Base-by-base conservation (phyloP, 129 eudicot genomes). In the Artemisia tridentata region DNA sequence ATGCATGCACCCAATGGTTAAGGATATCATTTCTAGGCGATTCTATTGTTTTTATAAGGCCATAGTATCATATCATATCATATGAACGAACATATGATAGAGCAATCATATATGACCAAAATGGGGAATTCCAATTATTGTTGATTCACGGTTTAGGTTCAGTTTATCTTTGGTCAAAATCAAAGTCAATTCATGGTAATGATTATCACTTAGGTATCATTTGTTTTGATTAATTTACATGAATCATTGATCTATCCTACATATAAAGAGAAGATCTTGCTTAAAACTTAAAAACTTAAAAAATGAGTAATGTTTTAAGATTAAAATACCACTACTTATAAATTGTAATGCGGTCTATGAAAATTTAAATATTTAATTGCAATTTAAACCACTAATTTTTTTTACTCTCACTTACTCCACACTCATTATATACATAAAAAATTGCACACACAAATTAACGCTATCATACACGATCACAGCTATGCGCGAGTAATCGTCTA, bases 71-170 rank as follows among this genome's bases (percentile, higher is more conserved):
- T 63, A 66, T 5, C 8, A 34, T 34, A 34, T 34, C 43, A 34
- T 29, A 34, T 34, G 43, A 34, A 34, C 7, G 43, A 34, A 34
- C 9, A 34, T 6, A 34, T 34, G 43, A 34, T 34, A 34, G 43
- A 34, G 43, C 9, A 34, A 34, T 34, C 43, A 34, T 34, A 34
- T 34, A 56, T 50, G 49, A 75, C 57, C 34, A 14, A 55, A 55
- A 66, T 45, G 34, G 67, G 55, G 10, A 43, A 50, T 57, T 75
- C 73, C 61, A 75, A 67, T 75, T 48, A 75, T 75, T 67, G 73
- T 46, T 67, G 13, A 12, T n/a, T 41, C 72, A 66, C 73, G 59
- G 27, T 49, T 64, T 56, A 43, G 51, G 59, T 65, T 74, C 67
- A 55, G 46, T 55, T 64, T 75, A 65, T 56, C 73, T 66, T 11